Evolutionary conservation across 352 stramenopile species (phyloP).

Genomic region (Phytophthora constricta): DNA sequence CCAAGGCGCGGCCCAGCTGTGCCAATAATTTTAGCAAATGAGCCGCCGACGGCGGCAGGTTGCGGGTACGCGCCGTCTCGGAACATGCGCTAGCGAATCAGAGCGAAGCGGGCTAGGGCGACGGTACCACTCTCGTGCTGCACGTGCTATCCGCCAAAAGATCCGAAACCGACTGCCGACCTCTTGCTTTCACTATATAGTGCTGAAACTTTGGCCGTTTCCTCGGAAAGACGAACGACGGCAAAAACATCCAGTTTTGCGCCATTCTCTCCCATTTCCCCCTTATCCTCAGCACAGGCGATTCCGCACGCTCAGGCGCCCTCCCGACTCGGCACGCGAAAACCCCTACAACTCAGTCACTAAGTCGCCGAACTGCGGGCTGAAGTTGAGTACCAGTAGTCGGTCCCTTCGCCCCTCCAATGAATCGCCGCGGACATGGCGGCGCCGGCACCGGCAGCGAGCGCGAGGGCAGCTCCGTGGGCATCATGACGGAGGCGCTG

Average conservation of each 20-base stretch:
- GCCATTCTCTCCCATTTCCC: background rate
- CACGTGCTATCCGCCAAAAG: background rate
- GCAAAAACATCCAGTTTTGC: slow-evolving; percentile 10
- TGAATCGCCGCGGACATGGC: slow-evolving; percentile 35
- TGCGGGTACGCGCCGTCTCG: too few relatives aligned
- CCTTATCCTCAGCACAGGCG: slow-evolving; percentile 1
- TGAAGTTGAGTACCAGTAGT: background rate
- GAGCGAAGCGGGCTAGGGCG: background rate
- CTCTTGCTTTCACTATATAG: background rate
- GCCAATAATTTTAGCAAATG: background rate
- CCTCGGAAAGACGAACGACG: slow-evolving; percentile 2
- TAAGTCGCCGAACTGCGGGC: background rate
- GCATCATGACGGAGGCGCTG: slow-evolving; percentile 44
- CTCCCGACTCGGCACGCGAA: background rate
- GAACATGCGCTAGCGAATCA: background rate
- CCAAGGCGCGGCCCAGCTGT: background rate
- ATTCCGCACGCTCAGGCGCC: background rate
- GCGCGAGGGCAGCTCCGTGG: slow-evolving; percentile 38
- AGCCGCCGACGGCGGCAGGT: too few relatives aligned
- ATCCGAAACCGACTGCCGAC: slow-evolving; percentile 1
- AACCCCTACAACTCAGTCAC: slow-evolving; percentile 2
- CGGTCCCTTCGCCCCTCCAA: too few relatives aligned
- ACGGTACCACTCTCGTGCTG: too few relatives aligned
- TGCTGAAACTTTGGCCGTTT: background rate
- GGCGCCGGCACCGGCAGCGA: slow-evolving; percentile 27